A percentile compares a stretch with the other conserved stretches of the same genome.
Evolutionary conservation across 352 stramenopile genomes (phyloP).

Genomic region (Globisporangium rhizosaccharum): DNA sequence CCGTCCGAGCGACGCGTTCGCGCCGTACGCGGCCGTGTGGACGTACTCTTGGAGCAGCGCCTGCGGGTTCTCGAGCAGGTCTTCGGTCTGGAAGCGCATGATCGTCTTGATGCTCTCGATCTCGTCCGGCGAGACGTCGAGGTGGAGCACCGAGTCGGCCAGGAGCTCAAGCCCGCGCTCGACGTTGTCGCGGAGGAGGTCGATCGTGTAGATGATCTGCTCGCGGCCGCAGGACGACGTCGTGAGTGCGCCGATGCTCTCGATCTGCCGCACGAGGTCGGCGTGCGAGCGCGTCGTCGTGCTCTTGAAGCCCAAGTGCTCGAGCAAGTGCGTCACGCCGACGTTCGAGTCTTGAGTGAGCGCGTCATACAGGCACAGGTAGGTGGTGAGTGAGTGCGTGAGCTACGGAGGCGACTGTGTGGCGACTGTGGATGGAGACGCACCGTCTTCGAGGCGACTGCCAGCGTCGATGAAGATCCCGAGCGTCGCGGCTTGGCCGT

Average conservation of each 20-base stretch:
- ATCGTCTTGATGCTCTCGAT: conserved; percentile 91
- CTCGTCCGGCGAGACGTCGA: conserved; percentile 76
- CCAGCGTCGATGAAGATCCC: conserved; percentile 92
- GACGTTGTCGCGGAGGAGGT: conserved; percentile 94
- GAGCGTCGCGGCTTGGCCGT: conserved; percentile 92
- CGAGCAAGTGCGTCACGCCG: conserved; percentile 92
- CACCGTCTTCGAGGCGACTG: conserved; percentile 75
- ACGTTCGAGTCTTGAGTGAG: conserved; percentile 40
- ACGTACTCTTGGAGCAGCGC: conserved; percentile 83
- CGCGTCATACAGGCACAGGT: not conserved
- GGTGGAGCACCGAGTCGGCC: conserved; percentile 82
- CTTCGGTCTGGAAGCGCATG: conserved; percentile 92
- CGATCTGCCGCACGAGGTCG: conserved; percentile 86
- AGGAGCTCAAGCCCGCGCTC: conserved; percentile 88
- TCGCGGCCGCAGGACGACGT: conserved; percentile 91
- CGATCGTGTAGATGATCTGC: conserved; percentile 97
- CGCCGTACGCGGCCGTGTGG: conserved; percentile 84
- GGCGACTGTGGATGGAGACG: not conserved
- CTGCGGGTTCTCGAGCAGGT: conserved; percentile 86
- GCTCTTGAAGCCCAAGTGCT: conserved; percentile 95
- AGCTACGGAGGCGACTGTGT: not conserved
- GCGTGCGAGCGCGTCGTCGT: conserved; percentile 80
- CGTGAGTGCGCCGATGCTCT: conserved; percentile 90
- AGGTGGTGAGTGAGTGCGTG: not conserved
- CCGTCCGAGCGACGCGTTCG: conserved; percentile 61